phyloP scores from a whole-genome alignment of 805 yeast species.

The Saccharomycopsis microspora region DNA sequence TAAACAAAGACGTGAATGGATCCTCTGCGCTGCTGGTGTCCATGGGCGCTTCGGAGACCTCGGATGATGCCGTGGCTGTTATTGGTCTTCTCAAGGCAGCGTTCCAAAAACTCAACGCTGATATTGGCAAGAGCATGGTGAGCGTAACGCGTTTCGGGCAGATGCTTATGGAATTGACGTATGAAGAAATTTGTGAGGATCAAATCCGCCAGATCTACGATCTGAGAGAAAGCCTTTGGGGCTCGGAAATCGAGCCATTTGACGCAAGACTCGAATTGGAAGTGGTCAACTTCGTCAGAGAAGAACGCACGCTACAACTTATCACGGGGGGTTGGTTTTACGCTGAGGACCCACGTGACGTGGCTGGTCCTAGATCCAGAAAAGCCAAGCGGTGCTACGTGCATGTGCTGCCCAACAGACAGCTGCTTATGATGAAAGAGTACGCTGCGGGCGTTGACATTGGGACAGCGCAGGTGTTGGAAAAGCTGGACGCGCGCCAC shows the following conservation, averaged over 20 bases:
- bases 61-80: slow-evolving; percentile 40
- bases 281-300: slow-evolving; percentile 59
- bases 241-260: slow-evolving; percentile 33
- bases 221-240: slow-evolving; percentile 32
- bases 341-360: slow-evolving; percentile 37
- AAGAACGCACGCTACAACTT: slow-evolving; percentile 60
- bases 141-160: too few relatives aligned
- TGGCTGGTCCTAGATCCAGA: slow-evolving; percentile 1
- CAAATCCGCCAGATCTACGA: slow-evolving; percentile 39
- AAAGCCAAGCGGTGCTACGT: slow-evolving; percentile 3
- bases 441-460: slow-evolving; percentile 1
- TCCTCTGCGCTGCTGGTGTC: neutral
- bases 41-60: slow-evolving; percentile 34
- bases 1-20: slow-evolving; percentile 40
- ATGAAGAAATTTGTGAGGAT: slow-evolving; percentile 37
- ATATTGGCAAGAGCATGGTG: too few relatives aligned
- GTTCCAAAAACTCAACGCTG: slow-evolving; percentile 20
- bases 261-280: slow-evolving; percentile 40
- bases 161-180: slow-evolving; percentile 21
- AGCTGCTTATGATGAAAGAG: slow-evolving; percentile 9
- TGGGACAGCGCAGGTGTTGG: slow-evolving; percentile 2
- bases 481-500: slow-evolving; percentile 3
- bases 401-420: slow-evolving; percentile 13
- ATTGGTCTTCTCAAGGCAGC: slow-evolving; percentile 32
- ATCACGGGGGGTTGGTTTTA: slow-evolving; percentile 78